Percentiles rank a stretch among this genome's conserved stretches.
phyloP scores from a whole-genome alignment of 1,284 basidiomycete species.

The Omphalotus olearius region DNA sequence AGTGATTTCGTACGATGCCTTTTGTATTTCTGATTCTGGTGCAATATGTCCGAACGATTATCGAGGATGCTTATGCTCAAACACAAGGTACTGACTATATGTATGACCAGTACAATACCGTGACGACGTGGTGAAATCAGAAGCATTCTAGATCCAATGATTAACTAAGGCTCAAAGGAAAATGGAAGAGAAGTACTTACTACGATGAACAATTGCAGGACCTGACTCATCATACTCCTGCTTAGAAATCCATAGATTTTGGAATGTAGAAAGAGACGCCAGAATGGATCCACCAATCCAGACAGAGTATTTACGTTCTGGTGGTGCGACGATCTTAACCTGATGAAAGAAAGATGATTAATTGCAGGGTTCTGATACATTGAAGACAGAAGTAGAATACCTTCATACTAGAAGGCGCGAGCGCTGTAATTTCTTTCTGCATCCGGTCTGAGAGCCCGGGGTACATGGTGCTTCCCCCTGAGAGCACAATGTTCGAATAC shows the following conservation, averaged over 20 bases:
- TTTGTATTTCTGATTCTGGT: too few relatives aligned
- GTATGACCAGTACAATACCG: too few relatives aligned
- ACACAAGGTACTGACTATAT: too few relatives aligned
- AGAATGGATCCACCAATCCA: constrained; percentile 15
- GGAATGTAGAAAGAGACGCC: constrained; percentile 14
- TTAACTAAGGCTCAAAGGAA: neutral
- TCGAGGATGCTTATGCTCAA: too few relatives aligned
- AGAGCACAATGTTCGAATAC: constrained; percentile 93
- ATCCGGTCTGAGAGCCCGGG: constrained; percentile 96
- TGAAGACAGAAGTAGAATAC: constrained; percentile 39
- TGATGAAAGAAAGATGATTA: neutral
- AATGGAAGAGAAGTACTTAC: neutral
- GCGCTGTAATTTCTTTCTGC: constrained; percentile 93
- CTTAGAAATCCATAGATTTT: constrained; percentile 14
- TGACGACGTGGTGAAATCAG: neutral
- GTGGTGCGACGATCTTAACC: constrained; percentile 14
- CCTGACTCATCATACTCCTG: constrained; percentile 17
- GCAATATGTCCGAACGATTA: too few relatives aligned
- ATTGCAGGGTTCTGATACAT: neutral
- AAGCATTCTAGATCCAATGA: constrained; percentile 11
- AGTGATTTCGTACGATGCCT: too few relatives aligned
- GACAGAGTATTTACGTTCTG: constrained; percentile 15
- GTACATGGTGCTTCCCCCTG: constrained; percentile 97
- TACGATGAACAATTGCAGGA: constrained; percentile 15
- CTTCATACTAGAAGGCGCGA: constrained; percentile 87